Evolutionary conservation across 1,284 basidiomycete genomes (phyloP).

Genomic region (Pascua sp.): DNA sequence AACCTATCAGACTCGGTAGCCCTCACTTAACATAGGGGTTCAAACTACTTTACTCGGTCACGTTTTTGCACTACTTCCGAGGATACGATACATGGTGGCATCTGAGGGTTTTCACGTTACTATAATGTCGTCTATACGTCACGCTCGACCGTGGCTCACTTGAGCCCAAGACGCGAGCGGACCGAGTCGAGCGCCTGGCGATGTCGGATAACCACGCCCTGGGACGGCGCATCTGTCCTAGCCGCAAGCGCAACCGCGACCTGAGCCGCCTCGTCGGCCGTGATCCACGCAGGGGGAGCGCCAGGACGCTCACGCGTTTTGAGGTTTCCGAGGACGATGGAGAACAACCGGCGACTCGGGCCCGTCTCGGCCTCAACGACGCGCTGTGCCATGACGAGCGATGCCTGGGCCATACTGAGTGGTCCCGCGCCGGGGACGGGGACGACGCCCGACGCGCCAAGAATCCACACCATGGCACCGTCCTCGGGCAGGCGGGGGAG

Average conservation of each 20-base stretch:
- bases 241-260: background rate
- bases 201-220: background rate
- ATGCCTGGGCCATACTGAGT: background rate
- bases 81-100: too few species aligned
- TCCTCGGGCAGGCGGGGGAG: background rate
- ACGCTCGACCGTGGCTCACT: background rate
- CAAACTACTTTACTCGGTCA: too few species aligned
- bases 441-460: background rate
- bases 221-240: background rate
- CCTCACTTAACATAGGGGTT: too few species aligned
- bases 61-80: too few species aligned
- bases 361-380: constrained; percentile 1
- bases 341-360: background rate
- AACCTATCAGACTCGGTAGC: too few species aligned
- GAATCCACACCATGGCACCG: background rate
- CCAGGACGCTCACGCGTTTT: background rate
- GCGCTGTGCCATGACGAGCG: background rate
- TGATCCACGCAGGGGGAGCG: background rate
- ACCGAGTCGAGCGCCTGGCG: background rate
- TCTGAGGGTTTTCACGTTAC: too few species aligned
- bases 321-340: background rate
- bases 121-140: too few species aligned
- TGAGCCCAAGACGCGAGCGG: background rate
- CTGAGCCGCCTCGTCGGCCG: background rate
- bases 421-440: background rate